Percentiles rank a stretch among this genome's conserved stretches.
Conservation (phyloP, 768 basidiomycete species). For the Termitomyces eurrhizus region DNA sequence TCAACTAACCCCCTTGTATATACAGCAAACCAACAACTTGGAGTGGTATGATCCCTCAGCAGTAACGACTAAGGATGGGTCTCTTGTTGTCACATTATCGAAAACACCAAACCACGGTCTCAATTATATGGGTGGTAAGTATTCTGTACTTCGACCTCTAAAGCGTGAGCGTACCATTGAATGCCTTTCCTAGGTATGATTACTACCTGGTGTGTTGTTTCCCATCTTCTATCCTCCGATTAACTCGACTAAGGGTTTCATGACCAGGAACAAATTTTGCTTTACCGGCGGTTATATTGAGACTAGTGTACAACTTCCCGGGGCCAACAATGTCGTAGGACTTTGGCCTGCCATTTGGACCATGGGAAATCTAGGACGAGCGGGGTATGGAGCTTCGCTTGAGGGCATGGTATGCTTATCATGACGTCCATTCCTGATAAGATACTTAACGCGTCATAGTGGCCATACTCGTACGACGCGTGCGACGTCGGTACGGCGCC, state of each 20-base stretch:
- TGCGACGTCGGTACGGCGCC: constrained; percentile 83
- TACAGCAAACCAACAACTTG: constrained; percentile 55
- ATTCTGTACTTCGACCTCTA: constrained; percentile 6
- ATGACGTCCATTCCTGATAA: not conserved
- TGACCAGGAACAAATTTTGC: constrained; percentile 78
- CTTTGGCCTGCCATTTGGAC: constrained; percentile 85
- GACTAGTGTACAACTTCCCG: constrained; percentile 58
- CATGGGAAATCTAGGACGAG: constrained; percentile 65
- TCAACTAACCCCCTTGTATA: constrained; percentile 15
- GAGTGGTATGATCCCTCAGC: constrained; percentile 89
- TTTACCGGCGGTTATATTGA: constrained; percentile 83
- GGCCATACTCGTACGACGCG: constrained; percentile 79
- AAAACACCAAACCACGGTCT: constrained; percentile 63
- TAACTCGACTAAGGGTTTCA: constrained; percentile 24
- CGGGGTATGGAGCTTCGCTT: constrained; percentile 80
- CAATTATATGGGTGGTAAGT: constrained; percentile 63
- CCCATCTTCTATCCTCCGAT: not conserved
- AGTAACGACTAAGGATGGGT: constrained; percentile 70
- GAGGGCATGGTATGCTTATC: constrained; percentile 63
- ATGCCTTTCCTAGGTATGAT: constrained; percentile 34
- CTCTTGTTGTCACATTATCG: constrained; percentile 68
- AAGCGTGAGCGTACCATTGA: constrained; percentile 21
- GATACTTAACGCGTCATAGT: constrained; percentile 33
- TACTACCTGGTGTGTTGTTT: constrained; percentile 32
- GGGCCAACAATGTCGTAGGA: constrained; percentile 58